Evolutionary conservation across 2,329 filamentous ascomycete species (phyloP).

Genomic region (Exophiala alcalophila): DNA sequence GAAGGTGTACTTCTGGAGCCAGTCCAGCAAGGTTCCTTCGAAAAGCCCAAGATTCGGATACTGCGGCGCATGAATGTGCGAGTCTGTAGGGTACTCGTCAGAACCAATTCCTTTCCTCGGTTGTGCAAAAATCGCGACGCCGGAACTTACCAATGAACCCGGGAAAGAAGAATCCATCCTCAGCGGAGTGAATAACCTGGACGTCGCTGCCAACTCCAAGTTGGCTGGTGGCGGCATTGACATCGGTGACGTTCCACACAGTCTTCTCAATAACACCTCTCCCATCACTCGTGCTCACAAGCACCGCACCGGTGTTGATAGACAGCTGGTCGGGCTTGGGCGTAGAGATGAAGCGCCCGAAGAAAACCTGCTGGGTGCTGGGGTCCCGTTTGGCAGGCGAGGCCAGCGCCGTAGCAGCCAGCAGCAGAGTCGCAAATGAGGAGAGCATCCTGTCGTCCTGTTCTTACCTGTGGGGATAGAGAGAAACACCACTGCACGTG

Average conservation of each 20-base stretch:
- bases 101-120: no score
- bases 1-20: slow-evolving; percentile 93
- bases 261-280: slow-evolving; percentile 7
- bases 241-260: slow-evolving; percentile 12
- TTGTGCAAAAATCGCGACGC: no score
- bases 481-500: no score
- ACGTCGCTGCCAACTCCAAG: slow-evolving; percentile 2
- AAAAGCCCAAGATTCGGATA: slow-evolving; percentile 94
- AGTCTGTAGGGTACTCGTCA: slow-evolving; percentile 1
- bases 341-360: slow-evolving; percentile 24
- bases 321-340: slow-evolving; percentile 13
- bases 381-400: no score
- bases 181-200: slow-evolving; percentile 5
- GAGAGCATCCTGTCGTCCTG: no score
- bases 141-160: slow-evolving; percentile 45
- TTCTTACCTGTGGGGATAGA: no score
- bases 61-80: slow-evolving; percentile 87
- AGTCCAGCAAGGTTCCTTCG: slow-evolving; percentile 88
- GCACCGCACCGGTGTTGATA: slow-evolving; percentile 15
- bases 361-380: slow-evolving; percentile 13
- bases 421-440: no score
- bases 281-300: slow-evolving; percentile 15
- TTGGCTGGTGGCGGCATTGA: background rate
- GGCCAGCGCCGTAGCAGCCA: no score
- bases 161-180: slow-evolving; percentile 34